Evolutionary conservation across 2,329 filamentous ascomycete species (phyloP).

Genomic region (Coniochaeta sp.): DNA sequence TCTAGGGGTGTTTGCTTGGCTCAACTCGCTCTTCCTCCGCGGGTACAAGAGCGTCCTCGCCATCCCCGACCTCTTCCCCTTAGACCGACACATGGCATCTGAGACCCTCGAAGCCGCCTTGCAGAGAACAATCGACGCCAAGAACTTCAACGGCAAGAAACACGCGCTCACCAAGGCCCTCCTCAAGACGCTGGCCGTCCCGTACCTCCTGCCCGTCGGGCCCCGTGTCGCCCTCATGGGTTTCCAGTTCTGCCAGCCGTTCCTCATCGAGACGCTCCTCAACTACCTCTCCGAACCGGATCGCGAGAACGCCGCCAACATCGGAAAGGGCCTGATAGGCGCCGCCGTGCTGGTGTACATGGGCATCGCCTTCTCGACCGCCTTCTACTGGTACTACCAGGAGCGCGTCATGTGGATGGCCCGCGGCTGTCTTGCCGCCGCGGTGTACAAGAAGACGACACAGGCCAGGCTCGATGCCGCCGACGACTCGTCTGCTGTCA

Average conservation of each 20-base stretch:
- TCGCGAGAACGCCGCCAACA: conserved; percentile 12
- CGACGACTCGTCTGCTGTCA: conserved; percentile 24
- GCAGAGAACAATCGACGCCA: conserved; percentile 6
- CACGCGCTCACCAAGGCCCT: conserved; percentile 22
- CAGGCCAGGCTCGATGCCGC: conserved; percentile 14
- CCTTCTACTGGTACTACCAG: conserved; percentile 24
- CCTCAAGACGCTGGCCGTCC: conserved; percentile 20
- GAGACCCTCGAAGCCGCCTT: conserved; percentile 11
- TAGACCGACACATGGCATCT: conserved; percentile 17
- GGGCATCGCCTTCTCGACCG: conserved; percentile 25
- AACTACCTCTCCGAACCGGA: conserved; percentile 21
- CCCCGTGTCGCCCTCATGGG: conserved; percentile 30
- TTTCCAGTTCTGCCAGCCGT: conserved; percentile 34
- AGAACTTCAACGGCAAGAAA: conserved; percentile 9
- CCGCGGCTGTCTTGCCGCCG: conserved; percentile 19
- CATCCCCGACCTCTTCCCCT: conserved; percentile 23
- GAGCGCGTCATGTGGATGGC: conserved; percentile 21
- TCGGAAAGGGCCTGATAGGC: conserved; percentile 26
- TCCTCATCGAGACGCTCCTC: conserved; percentile 32
- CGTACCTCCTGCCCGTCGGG: conserved; percentile 25
- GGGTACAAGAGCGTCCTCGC: conserved; percentile 24
- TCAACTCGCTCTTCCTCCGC: conserved; percentile 20
- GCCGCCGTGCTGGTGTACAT: conserved; percentile 22
- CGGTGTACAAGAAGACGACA: conserved; percentile 25
- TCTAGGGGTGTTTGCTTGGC: conserved; percentile 23